These are phyloP conservation scores for Danielozyma ontarioensis DNA, from an alignment of 805 yeast genomes.

Conservation along the genomic window DNA sequence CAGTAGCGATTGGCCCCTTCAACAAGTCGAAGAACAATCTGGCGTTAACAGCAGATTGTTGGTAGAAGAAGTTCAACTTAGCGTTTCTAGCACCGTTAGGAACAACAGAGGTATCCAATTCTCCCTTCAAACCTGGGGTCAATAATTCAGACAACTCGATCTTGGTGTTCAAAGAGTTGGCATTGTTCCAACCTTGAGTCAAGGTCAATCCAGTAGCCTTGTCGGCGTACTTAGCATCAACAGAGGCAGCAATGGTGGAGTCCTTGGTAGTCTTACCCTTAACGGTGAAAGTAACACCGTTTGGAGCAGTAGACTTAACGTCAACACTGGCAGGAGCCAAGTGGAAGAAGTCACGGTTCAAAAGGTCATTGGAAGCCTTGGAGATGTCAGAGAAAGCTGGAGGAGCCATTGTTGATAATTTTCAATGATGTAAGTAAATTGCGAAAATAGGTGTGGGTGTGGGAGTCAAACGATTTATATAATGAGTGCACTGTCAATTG, in stretches of 20 bases:
- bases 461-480: neutral
- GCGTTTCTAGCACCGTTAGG: constrained; percentile 85
- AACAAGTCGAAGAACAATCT: constrained; percentile 91
- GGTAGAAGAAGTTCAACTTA: constrained; percentile 83
- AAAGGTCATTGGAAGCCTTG: constrained; percentile 85
- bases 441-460: neutral
- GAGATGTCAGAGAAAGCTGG: constrained; percentile 92
- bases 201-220: constrained; percentile 87
- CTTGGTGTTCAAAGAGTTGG: constrained; percentile 88
- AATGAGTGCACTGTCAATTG: constrained; percentile 9
- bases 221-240: constrained; percentile 91
- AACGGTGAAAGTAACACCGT: constrained; percentile 91
- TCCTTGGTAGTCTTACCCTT: constrained; percentile 84
- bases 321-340: constrained; percentile 80
- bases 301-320: constrained; percentile 89
- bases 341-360: constrained; percentile 92
- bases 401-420: constrained; percentile 52
- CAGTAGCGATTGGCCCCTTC: constrained; percentile 93
- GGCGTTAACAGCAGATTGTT: constrained; percentile 89
- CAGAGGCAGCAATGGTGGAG: constrained; percentile 77
- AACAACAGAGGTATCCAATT: constrained; percentile 78
- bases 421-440: constrained; percentile 1
- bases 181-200: constrained; percentile 97
- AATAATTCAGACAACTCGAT: constrained; percentile 86
- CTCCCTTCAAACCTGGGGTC: constrained; percentile 93